A percentile compares a stretch with the other conserved stretches of the same genome.
phyloP scores from a whole-genome alignment of 306 rosid genomes.

The Nissolia schottii region DNA sequence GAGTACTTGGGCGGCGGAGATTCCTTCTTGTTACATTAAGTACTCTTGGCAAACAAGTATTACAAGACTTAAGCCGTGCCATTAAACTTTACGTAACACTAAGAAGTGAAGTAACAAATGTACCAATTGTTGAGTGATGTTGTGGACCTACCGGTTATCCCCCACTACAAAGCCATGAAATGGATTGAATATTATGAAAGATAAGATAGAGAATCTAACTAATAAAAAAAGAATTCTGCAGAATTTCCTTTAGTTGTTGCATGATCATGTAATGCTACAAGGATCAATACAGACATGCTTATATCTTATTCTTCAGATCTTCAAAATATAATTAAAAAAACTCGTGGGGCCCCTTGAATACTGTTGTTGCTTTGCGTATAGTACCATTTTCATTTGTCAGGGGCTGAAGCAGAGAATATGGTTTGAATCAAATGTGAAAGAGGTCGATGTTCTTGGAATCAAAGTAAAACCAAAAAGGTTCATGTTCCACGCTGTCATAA shows the following conservation, averaged over 20 bases:
- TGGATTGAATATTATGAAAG: neutral
- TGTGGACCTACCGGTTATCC: conserved; percentile 11
- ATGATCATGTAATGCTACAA: conserved; percentile 19
- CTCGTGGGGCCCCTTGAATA: conserved; percentile 25
- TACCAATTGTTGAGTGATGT: neutral
- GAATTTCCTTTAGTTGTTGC: conserved; percentile 19
- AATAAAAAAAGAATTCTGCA: neutral
- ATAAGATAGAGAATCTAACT: neutral
- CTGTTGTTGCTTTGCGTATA: conserved; percentile 23
- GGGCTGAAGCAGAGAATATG: neutral
- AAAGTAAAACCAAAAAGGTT: neutral
- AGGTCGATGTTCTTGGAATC: conserved; percentile 32
- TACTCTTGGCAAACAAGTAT: conserved; percentile 24
- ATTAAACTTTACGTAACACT: conserved; percentile 18
- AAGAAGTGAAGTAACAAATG: conserved; percentile 12
- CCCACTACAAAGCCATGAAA: neutral
- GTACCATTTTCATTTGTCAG: neutral
- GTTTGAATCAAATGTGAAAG: conserved; percentile 20
- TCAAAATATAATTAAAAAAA: neutral
- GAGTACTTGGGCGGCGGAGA: neutral
- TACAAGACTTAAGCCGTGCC: conserved; percentile 3
- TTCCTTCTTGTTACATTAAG: neutral
- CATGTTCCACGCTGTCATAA: conserved; percentile 20
- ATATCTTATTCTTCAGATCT: neutral
- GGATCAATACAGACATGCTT: neutral